phyloP scores from a whole-genome alignment of 1,284 basidiomycete species.

The Irpex sp. region DNA sequence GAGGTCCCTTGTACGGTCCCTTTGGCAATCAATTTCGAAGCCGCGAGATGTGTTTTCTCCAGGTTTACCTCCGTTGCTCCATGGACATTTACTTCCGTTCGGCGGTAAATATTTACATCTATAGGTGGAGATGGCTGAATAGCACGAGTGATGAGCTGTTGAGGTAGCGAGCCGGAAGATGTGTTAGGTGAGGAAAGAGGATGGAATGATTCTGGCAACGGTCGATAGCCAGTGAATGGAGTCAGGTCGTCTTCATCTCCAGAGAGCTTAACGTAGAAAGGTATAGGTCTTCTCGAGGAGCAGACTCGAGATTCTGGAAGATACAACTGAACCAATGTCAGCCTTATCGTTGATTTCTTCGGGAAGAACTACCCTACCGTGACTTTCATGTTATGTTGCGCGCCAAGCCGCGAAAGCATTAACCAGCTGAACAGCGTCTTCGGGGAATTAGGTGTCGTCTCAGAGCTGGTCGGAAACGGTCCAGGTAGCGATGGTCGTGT shows the following conservation, averaged over 20 bases:
- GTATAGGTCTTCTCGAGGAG: conserved; percentile 25
- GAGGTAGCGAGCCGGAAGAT: conserved; percentile 14
- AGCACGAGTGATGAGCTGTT: conserved; percentile 11
- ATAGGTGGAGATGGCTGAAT: conserved; percentile 15
- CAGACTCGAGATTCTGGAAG: conserved; percentile 26
- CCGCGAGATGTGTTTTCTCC: conserved; percentile 17
- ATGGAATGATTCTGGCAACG: conserved; percentile 25
- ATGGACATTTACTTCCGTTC: conserved; percentile 20
- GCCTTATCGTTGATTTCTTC: not conserved
- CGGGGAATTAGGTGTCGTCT: conserved; percentile 14
- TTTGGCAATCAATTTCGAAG: conserved; percentile 18
- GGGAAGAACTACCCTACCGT: conserved; percentile 12
- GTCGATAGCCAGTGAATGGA: conserved; percentile 23
- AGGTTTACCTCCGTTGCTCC: conserved; percentile 9
- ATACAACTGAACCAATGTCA: conserved; percentile 20
- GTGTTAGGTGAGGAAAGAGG: conserved; percentile 18
- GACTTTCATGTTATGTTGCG: conserved; percentile 15
- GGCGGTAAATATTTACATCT: conserved; percentile 19
- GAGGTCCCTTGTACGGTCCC: conserved; percentile 23
- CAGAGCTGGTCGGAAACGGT: conserved; percentile 17
- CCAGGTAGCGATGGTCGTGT: conserved; percentile 19
- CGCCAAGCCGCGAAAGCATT: conserved; percentile 12
- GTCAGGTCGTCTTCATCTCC: conserved; percentile 23
- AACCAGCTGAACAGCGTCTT: conserved; percentile 21
- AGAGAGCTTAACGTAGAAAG: conserved; percentile 26